These are phyloP conservation scores for Capsella bursapastoris DNA, from an alignment of 345 rosid genomes.

Conservation along the genomic window DNA sequence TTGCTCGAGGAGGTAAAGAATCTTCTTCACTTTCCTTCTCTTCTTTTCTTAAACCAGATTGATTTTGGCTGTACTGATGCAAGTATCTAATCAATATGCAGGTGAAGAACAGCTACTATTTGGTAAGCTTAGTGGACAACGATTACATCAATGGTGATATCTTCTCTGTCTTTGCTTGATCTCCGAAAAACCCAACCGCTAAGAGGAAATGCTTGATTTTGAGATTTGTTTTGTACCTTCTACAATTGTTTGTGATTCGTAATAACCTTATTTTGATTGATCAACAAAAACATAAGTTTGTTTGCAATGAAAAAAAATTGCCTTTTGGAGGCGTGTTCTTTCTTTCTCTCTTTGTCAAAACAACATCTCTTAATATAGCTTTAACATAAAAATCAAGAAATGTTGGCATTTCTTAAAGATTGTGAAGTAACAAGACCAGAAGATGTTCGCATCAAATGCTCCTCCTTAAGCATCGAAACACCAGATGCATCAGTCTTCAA, in stretches of 20 bases:
- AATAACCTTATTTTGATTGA: conserved; percentile 9
- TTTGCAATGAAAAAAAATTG: conserved; percentile 29
- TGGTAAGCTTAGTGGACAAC: conserved; percentile 74
- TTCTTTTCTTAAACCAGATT: not conserved
- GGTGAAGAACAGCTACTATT: conserved; percentile 76
- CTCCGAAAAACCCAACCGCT: not conserved
- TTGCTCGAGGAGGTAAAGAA: conserved; percentile 74
- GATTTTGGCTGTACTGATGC: conserved; percentile 13
- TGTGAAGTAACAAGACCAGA: conserved; percentile 63
- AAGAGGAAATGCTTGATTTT: conserved; percentile 23
- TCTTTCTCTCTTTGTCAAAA: conserved; percentile 23
- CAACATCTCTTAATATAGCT: conserved; percentile 10
- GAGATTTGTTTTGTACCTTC: conserved; percentile 34
- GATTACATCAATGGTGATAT: conserved; percentile 45
- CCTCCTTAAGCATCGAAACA: conserved; percentile 60
- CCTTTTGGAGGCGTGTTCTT: conserved; percentile 16
- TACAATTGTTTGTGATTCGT: conserved; percentile 26
- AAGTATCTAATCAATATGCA: conserved; percentile 46
- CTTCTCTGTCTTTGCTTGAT: conserved; percentile 42
- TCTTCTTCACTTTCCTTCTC: not conserved
- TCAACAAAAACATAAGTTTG: conserved; percentile 31
- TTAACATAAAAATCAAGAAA: conserved; percentile 48
- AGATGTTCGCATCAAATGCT: conserved; percentile 70
- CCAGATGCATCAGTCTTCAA: conserved; percentile 74
- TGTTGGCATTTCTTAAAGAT: conserved; percentile 69